Conservation (phyloP, 2,329 filamentous ascomycete species). For the Basipetospora sp. region DNA sequence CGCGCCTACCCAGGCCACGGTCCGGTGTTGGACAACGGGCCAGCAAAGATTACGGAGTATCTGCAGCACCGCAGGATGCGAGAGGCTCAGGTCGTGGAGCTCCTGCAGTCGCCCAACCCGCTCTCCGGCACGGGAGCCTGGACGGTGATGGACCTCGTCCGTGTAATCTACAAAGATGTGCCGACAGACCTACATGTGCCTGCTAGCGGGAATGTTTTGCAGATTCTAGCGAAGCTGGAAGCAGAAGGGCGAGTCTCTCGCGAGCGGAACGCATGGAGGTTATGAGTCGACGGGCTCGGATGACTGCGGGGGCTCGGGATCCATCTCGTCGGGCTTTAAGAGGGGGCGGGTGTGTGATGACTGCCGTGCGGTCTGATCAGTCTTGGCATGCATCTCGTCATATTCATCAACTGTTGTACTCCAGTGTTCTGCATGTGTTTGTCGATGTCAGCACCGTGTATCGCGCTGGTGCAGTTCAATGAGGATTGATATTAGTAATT, state of each 20-base stretch:
- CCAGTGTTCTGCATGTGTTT: no score
- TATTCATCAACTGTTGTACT: no score
- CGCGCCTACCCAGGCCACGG: conserved; percentile 82
- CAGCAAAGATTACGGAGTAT: conserved; percentile 62
- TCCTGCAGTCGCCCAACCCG: conserved; percentile 25
- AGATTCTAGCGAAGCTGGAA: conserved; percentile 67
- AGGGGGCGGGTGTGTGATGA: no score
- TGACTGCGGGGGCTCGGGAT: no score
- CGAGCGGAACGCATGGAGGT: conserved; percentile 27
- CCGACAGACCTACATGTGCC: conserved; percentile 60
- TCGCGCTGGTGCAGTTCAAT: no score
- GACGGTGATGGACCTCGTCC: conserved; percentile 72
- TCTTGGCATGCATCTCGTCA: no score
- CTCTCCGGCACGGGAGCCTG: conserved; percentile 26
- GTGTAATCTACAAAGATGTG: conserved; percentile 69
- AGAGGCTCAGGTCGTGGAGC: conserved; percentile 61
- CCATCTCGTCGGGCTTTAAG: no score
- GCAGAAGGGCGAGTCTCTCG: conserved; percentile 51
- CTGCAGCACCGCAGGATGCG: conserved; percentile 65
- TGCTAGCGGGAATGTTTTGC: conserved; percentile 59
- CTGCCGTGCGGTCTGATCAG: no score
- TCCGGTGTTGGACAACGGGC: conserved; percentile 57
- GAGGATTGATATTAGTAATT: no score
- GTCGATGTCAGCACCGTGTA: no score
- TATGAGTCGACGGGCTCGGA: no score